Conservation (phyloP, 768 basidiomycete genomes). For the Pleurotus salmoneostramineus region DNA sequence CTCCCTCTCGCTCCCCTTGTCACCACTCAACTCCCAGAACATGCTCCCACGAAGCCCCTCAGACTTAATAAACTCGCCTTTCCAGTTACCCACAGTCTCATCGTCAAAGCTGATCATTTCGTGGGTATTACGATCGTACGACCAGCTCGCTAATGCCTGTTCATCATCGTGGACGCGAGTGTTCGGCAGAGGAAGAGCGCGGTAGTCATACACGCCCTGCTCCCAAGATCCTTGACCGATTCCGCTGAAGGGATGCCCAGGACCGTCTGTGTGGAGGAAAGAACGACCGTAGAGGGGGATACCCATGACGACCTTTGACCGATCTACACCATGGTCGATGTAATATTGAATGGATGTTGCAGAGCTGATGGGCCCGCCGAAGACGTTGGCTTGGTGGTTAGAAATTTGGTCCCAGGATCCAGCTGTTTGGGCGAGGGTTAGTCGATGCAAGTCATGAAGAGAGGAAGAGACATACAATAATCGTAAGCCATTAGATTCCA, state of each 20-base stretch:
- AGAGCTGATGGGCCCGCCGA: constrained; percentile 61
- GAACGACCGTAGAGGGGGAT: constrained; percentile 93
- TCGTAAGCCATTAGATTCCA: constrained; percentile 99
- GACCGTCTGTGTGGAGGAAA: constrained; percentile 82
- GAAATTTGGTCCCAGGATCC: constrained; percentile 73
- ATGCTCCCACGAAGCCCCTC: constrained; percentile 86
- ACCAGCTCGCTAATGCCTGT: constrained; percentile 72
- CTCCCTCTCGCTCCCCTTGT: constrained; percentile 63
- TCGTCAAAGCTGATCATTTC: constrained; percentile 87
- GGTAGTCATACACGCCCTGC: constrained; percentile 88
- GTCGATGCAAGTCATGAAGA: neutral
- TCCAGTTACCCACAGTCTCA: constrained; percentile 63
- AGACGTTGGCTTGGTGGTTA: constrained; percentile 86
- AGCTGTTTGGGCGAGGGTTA: constrained; percentile 32
- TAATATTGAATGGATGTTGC: constrained; percentile 70
- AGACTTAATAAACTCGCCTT: constrained; percentile 76
- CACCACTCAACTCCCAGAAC: constrained; percentile 92
- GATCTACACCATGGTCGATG: constrained; percentile 61
- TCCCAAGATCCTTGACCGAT: constrained; percentile 92
- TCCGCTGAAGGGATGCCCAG: constrained; percentile 76
- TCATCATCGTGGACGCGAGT: constrained; percentile 65
- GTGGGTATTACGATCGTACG: constrained; percentile 66
- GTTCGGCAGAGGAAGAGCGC: constrained; percentile 77
- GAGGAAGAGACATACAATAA: constrained; percentile 48
- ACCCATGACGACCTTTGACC: constrained; percentile 82